Evolutionary conservation across 768 basidiomycete genomes (phyloP).

Genomic region (Porpolomopsis calyptriformis): DNA sequence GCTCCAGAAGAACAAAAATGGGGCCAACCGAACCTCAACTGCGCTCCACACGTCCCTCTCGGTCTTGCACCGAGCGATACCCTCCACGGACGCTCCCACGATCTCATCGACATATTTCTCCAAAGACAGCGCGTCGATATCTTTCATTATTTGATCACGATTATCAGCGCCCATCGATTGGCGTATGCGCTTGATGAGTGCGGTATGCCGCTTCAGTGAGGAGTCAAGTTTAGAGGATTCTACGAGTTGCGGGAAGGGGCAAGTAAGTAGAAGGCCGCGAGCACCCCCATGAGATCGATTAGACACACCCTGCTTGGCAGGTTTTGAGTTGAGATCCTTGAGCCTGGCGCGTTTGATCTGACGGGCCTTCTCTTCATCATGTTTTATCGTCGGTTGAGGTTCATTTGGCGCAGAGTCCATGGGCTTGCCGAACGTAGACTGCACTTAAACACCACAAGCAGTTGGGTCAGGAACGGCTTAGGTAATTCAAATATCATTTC

Average conservation of each 20-base stretch:
- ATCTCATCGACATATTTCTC: slow-evolving; percentile 97
- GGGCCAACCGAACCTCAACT: slow-evolving; percentile 84
- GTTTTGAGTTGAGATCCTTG: slow-evolving; percentile 44
- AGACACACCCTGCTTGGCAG: slow-evolving; percentile 39
- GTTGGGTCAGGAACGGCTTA: too few species aligned
- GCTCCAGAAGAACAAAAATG: too few species aligned
- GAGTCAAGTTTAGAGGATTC: slow-evolving; percentile 79
- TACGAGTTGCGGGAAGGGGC: too few species aligned
- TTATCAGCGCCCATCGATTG: slow-evolving; percentile 78
- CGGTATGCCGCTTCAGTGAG: slow-evolving; percentile 91
- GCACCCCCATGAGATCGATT: too few species aligned
- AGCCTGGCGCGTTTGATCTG: slow-evolving; percentile 47
- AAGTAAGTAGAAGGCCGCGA: too few species aligned
- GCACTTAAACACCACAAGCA: too few species aligned
- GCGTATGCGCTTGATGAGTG: slow-evolving; percentile 86
- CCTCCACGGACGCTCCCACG: slow-evolving; percentile 77
- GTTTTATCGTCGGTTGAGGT: slow-evolving; percentile 13
- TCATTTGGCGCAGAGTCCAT: slow-evolving; percentile 14
- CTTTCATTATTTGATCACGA: slow-evolving; percentile 81
- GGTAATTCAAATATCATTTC: too few species aligned
- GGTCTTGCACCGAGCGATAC: slow-evolving; percentile 76
- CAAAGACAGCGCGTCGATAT: slow-evolving; percentile 79
- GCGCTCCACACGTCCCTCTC: slow-evolving; percentile 89
- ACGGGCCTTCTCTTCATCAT: slow-evolving; percentile 39
- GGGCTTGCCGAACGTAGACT: background rate